Evolutionary conservation across 371 early-diverging fungal genomes (phyloP).

Genomic region (Actinomucor elegans): DNA sequence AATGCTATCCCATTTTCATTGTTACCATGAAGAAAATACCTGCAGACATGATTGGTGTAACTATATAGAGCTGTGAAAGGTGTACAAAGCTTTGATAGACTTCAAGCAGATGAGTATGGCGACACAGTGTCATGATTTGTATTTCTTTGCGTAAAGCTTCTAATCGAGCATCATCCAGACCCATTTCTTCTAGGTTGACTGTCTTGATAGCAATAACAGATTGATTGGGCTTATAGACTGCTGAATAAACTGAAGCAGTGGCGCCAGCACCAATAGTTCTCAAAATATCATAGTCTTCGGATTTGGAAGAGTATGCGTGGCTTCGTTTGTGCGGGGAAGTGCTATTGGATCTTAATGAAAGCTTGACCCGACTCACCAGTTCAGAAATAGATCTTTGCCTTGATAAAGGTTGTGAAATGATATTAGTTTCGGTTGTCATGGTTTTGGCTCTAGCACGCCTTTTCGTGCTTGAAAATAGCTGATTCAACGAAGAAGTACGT

Average conservation of each 20-base stretch:
- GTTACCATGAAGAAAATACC: constrained; percentile 52
- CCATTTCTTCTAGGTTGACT: constrained; percentile 31
- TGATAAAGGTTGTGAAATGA: constrained; percentile 10
- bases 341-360: neutral
- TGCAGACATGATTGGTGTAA: constrained; percentile 68
- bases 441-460: constrained; percentile 18
- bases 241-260: constrained; percentile 43
- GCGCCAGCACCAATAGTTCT: constrained; percentile 38
- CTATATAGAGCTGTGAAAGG: constrained; percentile 58
- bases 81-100: constrained; percentile 68
- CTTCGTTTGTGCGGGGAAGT: neutral
- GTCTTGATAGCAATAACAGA: constrained; percentile 42
- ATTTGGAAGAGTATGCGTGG: constrained; percentile 15
- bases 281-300: constrained; percentile 25
- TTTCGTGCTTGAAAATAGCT: constrained; percentile 13
- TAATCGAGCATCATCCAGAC: constrained; percentile 25
- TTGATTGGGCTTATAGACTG: constrained; percentile 29
- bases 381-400: constrained; percentile 28
- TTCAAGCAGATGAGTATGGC: constrained; percentile 67
- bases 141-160: constrained; percentile 57
- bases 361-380: constrained; percentile 18
- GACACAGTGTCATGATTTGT: constrained; percentile 73
- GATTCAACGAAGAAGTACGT: constrained; percentile 16
- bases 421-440: neutral
- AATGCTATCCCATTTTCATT: too few species aligned